Evolutionary conservation across 1,284 basidiomycete genomes (phyloP).

Genomic region (Hymenochaete sp.): DNA sequence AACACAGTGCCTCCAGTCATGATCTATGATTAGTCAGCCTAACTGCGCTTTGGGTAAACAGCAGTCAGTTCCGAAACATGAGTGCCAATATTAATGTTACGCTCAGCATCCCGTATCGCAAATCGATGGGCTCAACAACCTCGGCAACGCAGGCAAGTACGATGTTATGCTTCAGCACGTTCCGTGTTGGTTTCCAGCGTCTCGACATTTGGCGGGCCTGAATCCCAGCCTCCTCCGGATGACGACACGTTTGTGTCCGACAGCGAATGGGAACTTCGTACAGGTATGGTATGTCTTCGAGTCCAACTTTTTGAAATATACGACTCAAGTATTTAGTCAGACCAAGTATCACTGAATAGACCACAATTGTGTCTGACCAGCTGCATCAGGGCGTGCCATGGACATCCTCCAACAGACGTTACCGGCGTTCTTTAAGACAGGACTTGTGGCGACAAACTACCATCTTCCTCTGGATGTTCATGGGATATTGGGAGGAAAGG

Average conservation of each 20-base stretch:
- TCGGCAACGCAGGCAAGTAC: too few species aligned
- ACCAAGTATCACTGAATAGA: neutral
- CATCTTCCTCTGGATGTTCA: slow-evolving; percentile 14
- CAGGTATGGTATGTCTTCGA: slow-evolving; percentile 24
- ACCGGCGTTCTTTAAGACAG: slow-evolving; percentile 61
- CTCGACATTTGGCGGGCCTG: too few species aligned
- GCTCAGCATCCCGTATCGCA: too few species aligned
- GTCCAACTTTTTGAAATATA: neutral
- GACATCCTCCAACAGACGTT: slow-evolving; percentile 59
- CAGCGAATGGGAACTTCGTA: slow-evolving; percentile 23
- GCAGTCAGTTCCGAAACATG: too few species aligned
- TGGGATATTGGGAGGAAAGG: slow-evolving; percentile 29
- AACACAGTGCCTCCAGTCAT: too few species aligned
- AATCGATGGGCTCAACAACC: too few species aligned
- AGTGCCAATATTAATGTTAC: too few species aligned
- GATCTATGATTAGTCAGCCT: too few species aligned
- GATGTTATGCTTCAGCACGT: too few species aligned
- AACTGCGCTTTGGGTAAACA: too few species aligned
- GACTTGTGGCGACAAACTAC: slow-evolving; percentile 43
- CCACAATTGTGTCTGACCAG: neutral
- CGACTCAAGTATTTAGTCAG: neutral
- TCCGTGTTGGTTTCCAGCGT: too few species aligned
- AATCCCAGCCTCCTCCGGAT: too few species aligned
- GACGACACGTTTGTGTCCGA: slow-evolving; percentile 30
- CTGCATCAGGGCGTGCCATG: slow-evolving; percentile 52